Conservation (phyloP, 2,329 filamentous ascomycete genomes). For the Emergomyces pasteurianus region DNA sequence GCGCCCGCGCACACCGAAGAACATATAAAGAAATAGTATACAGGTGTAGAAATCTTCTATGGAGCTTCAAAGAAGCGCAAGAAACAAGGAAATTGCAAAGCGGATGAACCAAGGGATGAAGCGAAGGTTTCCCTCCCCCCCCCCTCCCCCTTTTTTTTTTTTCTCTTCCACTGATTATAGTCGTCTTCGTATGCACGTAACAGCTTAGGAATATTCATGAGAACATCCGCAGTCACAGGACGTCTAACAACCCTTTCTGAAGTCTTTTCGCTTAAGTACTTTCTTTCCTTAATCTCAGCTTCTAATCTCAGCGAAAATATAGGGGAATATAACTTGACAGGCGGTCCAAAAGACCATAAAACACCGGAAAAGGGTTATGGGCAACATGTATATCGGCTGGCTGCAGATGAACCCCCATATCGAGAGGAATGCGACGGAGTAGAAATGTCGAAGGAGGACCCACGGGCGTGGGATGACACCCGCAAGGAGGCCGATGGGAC, state of each 20-base stretch:
- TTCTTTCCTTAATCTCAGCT: conserved; percentile 15
- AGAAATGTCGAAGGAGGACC: conserved; percentile 84
- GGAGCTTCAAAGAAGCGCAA: background rate
- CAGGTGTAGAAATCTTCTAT: background rate
- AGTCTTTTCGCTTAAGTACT: background rate
- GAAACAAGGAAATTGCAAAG: background rate
- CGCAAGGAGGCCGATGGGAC: conserved; percentile 68
- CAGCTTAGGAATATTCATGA: background rate
- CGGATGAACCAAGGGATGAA: background rate
- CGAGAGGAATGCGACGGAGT: conserved; percentile 76
- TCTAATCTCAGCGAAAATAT: conserved; percentile 57
- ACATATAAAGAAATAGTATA: background rate
- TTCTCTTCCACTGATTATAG: background rate
- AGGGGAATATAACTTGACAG: conserved; percentile 69
- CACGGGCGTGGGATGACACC: conserved; percentile 68
- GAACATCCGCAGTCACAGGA: background rate
- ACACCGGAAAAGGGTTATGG: conserved; percentile 53
- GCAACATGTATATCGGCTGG: conserved; percentile 44
- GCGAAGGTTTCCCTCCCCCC: too few species aligned
- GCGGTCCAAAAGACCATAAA: conserved; percentile 67
- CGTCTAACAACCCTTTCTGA: background rate
- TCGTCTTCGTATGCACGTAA: background rate
- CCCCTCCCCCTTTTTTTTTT: too few species aligned
- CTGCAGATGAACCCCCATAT: conserved; percentile 58
- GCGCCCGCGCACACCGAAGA: background rate